phyloP scores from a whole-genome alignment of 2,329 filamentous ascomycete genomes.

The Fusarium transvaalense region DNA sequence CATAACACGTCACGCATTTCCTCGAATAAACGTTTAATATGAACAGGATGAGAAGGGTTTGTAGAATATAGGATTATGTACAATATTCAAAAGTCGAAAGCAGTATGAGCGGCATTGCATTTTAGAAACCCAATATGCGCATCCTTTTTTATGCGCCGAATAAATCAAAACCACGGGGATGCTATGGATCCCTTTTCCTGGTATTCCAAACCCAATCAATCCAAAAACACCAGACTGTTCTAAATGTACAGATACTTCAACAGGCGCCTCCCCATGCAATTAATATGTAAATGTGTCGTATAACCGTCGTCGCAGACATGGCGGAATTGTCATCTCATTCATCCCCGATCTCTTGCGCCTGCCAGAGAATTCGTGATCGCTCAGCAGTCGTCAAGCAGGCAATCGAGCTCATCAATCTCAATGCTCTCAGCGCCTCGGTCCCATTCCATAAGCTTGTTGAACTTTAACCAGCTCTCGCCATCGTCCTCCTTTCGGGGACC shows the following conservation, averaged over 20 bases:
- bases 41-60: constrained; percentile 39
- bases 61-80: constrained; percentile 45
- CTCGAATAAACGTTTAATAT: constrained; percentile 4
- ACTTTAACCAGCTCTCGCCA: constrained; percentile 56
- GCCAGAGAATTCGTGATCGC: constrained; percentile 27
- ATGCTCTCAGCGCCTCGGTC: constrained; percentile 87
- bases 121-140: constrained; percentile 31
- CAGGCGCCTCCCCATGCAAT: constrained; percentile 47
- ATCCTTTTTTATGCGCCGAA: constrained; percentile 39
- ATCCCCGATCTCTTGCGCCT: constrained; percentile 42
- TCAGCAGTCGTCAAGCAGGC: constrained; percentile 82
- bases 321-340: constrained; percentile 42
- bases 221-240: constrained; percentile 42
- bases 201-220: constrained; percentile 42
- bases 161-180: constrained; percentile 36
- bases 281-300: constrained; percentile 42
- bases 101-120: constrained; percentile 49
- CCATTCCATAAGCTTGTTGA: constrained; percentile 62
- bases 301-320: constrained; percentile 45
- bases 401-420: constrained; percentile 92
- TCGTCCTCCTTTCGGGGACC: constrained; percentile 55
- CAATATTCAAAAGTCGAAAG: constrained; percentile 40
- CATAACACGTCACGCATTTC: constrained; percentile 23
- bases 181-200: constrained; percentile 37
- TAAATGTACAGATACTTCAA: constrained; percentile 52